These are phyloP conservation scores for Trametes elegans DNA, from an alignment of 768 basidiomycete genomes.

Conservation along the genomic window DNA sequence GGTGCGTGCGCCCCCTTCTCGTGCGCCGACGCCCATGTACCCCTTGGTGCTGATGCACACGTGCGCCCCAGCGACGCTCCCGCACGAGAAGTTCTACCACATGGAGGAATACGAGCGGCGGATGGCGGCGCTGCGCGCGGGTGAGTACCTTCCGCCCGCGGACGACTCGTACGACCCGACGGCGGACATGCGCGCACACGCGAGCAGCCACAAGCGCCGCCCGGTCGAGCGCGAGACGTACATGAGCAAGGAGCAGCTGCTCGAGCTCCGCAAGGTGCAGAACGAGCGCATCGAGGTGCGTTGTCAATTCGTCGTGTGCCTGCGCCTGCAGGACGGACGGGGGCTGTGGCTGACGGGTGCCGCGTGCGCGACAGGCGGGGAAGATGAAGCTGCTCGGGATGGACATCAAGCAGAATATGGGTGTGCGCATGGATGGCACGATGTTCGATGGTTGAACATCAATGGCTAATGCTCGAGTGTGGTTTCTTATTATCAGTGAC, in stretches of 20 bases:
- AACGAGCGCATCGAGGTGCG: slow-evolving; percentile 79
- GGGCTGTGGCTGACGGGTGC: background rate
- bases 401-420: slow-evolving; percentile 82
- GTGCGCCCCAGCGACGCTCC: slow-evolving; percentile 66
- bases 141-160: slow-evolving; percentile 72
- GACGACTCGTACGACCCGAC: slow-evolving; percentile 79
- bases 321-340: too few relatives aligned
- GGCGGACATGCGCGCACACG: slow-evolving; percentile 79
- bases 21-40: background rate
- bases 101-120: slow-evolving; percentile 82
- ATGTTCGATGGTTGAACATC: slow-evolving; percentile 51
- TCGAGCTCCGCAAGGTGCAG: slow-evolving; percentile 80
- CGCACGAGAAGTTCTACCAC: slow-evolving; percentile 94
- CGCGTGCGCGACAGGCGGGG: slow-evolving; percentile 50
- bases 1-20: slow-evolving; percentile 39
- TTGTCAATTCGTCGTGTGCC: slow-evolving; percentile 1
- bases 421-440: slow-evolving; percentile 82
- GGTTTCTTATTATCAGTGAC: too few relatives aligned
- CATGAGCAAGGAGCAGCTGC: slow-evolving; percentile 74
- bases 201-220: slow-evolving; percentile 67
- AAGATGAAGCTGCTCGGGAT: slow-evolving; percentile 88
- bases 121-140: slow-evolving; percentile 82
- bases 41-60: background rate
- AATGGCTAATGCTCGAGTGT: too few relatives aligned
- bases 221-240: slow-evolving; percentile 67